A percentile compares a stretch with the other conserved stretches of the same genome.
Evolutionary conservation across 345 rosid genomes (phyloP).

Genomic region (Pseudoturritis turrita): DNA sequence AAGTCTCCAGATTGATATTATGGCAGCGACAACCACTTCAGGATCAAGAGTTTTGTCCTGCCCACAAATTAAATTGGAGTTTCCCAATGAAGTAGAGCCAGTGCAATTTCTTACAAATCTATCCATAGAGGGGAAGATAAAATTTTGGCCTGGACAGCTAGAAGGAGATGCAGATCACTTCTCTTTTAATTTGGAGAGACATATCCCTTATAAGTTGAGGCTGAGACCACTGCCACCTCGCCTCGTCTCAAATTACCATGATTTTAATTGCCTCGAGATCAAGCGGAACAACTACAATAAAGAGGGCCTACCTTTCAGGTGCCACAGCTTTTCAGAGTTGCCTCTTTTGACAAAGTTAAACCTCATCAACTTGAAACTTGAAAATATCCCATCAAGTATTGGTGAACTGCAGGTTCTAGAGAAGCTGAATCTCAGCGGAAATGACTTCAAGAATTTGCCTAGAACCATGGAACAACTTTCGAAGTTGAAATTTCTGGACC

Average conservation of each 20-base stretch:
- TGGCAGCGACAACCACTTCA: background rate
- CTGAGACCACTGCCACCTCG: background rate
- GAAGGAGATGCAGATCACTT: background rate
- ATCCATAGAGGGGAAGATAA: background rate
- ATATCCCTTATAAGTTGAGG: background rate
- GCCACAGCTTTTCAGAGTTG: background rate
- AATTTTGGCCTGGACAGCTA: background rate
- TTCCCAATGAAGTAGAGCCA: background rate
- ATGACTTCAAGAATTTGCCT: background rate
- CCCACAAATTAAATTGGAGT: background rate
- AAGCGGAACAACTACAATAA: background rate
- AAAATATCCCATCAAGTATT: background rate
- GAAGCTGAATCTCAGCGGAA: background rate
- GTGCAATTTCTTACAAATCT: background rate
- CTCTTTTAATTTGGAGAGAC: background rate
- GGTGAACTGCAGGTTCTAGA: background rate
- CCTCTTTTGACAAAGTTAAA: background rate
- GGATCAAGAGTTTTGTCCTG: background rate
- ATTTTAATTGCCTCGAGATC: background rate
- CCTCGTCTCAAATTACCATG: background rate
- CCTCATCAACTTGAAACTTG: background rate
- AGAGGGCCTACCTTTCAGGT: background rate
- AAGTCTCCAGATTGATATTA: background rate
- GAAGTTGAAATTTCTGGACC: background rate
- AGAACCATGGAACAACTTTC: background rate